These are phyloP conservation scores for Grosmannia clavigera DNA, from an alignment of 2,329 filamentous ascomycete species.

Conservation along the genomic window DNA sequence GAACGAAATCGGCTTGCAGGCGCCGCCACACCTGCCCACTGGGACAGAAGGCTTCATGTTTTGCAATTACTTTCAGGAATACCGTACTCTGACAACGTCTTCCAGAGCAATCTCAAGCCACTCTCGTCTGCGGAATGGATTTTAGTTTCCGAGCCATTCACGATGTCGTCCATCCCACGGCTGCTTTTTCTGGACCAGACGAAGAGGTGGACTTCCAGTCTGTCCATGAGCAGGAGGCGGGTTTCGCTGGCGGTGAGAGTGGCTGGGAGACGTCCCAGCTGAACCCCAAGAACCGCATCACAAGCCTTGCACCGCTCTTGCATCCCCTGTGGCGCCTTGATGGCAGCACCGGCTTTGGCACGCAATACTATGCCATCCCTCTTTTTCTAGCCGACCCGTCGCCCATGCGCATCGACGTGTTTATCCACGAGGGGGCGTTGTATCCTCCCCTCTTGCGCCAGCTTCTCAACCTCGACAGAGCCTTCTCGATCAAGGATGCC, in stretches of 20 bases:
- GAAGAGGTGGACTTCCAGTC: background rate
- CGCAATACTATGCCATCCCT: slow-evolving; percentile 44
- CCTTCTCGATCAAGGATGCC: slow-evolving; percentile 43
- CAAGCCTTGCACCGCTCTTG: slow-evolving; percentile 35
- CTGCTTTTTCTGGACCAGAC: slow-evolving; percentile 27
- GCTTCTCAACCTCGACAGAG: slow-evolving; percentile 35
- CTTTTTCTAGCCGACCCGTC: slow-evolving; percentile 32
- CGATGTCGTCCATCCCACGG: slow-evolving; percentile 46
- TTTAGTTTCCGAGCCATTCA: slow-evolving; percentile 39
- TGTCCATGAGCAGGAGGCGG: background rate
- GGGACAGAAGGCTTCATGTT: background rate
- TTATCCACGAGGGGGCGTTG: slow-evolving; percentile 35
- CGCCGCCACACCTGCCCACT: background rate
- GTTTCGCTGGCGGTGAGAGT: background rate
- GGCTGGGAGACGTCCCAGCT: slow-evolving; percentile 37
- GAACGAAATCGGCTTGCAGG: background rate
- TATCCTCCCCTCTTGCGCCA: slow-evolving; percentile 26
- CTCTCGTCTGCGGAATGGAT: slow-evolving; percentile 30
- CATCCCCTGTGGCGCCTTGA: slow-evolving; percentile 45
- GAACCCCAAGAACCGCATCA: slow-evolving; percentile 49
- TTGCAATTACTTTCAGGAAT: background rate
- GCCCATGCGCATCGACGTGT: slow-evolving; percentile 46
- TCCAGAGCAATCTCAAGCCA: background rate
- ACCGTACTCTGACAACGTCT: background rate
- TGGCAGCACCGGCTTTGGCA: slow-evolving; percentile 43